phyloP scores from a whole-genome alignment of 495 filamentous ascomycete species.

The Aspergillus hancockii region DNA sequence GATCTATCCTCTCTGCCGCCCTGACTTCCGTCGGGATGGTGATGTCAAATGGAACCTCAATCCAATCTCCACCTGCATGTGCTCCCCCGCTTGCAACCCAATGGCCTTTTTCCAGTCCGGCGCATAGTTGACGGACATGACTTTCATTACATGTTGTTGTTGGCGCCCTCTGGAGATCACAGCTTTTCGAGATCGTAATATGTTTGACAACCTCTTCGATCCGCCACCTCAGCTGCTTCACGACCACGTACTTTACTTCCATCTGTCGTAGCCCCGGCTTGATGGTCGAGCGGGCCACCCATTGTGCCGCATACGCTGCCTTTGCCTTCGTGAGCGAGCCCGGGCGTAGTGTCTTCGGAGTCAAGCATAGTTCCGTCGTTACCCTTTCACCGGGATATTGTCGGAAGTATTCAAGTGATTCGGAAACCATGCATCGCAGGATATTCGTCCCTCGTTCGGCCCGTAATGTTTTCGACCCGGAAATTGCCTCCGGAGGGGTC shows the following conservation, averaged over 20 bases:
- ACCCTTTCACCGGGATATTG: slow-evolving; percentile 3
- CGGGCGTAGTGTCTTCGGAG: not conserved
- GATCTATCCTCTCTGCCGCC: not conserved
- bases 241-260: slow-evolving; percentile 12
- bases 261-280: slow-evolving; percentile 6
- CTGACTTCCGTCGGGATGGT: not conserved
- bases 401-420: not conserved
- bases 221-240: slow-evolving; percentile 12
- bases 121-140: not conserved
- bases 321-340: not conserved
- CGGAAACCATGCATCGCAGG: not conserved
- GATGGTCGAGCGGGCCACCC: slow-evolving; percentile 7
- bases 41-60: slow-evolving; percentile 6
- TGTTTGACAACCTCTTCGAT: slow-evolving; percentile 13
- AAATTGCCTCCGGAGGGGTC: not conserved
- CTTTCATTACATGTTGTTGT: not conserved
- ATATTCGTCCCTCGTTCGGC: not conserved
- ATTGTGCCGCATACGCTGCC: not conserved
- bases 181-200: not conserved
- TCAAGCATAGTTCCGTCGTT: not conserved
- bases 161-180: not conserved
- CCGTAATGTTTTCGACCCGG: not conserved
- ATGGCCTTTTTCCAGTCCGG: not conserved
- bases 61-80: not conserved
- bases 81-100: slow-evolving; percentile 1